Evolutionary conservation across 805 yeast genomes (phyloP).

Genomic region (Candida broadrunensis): DNA sequence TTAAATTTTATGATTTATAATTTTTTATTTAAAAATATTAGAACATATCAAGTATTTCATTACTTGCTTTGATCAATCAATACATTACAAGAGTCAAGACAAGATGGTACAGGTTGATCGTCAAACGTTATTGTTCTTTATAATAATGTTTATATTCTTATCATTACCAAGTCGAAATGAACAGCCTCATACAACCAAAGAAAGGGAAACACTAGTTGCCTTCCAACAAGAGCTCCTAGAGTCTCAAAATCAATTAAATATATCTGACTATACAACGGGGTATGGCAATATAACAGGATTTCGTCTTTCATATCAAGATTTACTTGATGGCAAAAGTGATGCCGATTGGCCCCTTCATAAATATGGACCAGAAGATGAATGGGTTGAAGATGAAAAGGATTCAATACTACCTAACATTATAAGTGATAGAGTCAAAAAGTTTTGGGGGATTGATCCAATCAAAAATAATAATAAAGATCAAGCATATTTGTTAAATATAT

Average conservation of each 20-base stretch:
- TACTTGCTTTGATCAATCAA: too few relatives aligned
- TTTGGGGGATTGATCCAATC: constrained; percentile 47
- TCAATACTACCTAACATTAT: constrained; percentile 62
- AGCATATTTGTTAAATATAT: constrained; percentile 33
- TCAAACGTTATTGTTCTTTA: constrained; percentile 31
- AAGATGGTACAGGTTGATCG: constrained; percentile 19
- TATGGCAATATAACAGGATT: constrained; percentile 77
- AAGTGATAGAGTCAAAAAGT: constrained; percentile 41
- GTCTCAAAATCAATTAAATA: constrained; percentile 22
- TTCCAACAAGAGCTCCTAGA: constrained; percentile 21
- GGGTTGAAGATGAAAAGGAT: constrained; percentile 46
- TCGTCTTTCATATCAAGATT: constrained; percentile 61
- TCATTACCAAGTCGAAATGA: constrained; percentile 27
- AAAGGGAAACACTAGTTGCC: constrained; percentile 20
- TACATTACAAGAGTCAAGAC: too few relatives aligned
- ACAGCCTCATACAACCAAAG: constrained; percentile 23
- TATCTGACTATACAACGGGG: constrained; percentile 47
- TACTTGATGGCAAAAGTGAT: constrained; percentile 38
- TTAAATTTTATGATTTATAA: too few relatives aligned
- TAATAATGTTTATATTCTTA: constrained; percentile 33
- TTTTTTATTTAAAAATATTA: too few relatives aligned
- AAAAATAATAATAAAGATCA: constrained; percentile 5
- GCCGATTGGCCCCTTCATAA: constrained; percentile 60
- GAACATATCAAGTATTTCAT: too few relatives aligned
- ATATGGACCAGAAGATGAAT: constrained; percentile 38